phyloP scores from a whole-genome alignment of 2,329 filamentous ascomycete genomes.

The Laburnicola sp. region DNA sequence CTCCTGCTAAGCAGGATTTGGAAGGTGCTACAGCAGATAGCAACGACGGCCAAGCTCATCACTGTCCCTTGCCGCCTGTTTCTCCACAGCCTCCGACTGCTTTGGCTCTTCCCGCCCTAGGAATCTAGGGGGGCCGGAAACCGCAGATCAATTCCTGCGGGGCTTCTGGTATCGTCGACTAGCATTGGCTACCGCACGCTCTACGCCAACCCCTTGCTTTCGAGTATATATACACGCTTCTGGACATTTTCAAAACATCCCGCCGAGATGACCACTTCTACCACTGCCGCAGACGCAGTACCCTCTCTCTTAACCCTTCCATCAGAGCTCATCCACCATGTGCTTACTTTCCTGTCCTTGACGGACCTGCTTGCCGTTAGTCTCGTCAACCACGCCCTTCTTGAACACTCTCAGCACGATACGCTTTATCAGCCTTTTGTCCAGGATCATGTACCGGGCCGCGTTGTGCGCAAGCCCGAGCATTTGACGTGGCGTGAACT shows the following conservation, averaged over 20 bases:
- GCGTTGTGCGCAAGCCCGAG: conserved; percentile 46
- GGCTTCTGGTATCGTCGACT: background rate
- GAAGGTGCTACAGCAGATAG: conserved; percentile 37
- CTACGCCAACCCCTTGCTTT: background rate
- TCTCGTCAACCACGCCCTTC: conserved; percentile 64
- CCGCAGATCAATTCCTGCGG: background rate
- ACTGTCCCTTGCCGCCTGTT: conserved; percentile 10
- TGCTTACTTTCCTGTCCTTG: conserved; percentile 68
- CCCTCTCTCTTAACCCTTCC: conserved; percentile 63
- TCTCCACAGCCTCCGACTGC: conserved; percentile 9
- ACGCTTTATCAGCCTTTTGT: conserved; percentile 72
- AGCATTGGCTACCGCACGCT: background rate
- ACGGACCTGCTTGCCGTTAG: conserved; percentile 64
- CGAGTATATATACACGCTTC: conserved; percentile 10
- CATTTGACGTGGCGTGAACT: conserved; percentile 71
- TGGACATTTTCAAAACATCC: background rate
- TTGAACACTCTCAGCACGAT: conserved; percentile 64
- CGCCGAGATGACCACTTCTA: background rate
- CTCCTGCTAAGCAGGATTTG: conserved; percentile 27
- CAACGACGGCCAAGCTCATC: conserved; percentile 10
- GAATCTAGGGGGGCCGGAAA: background rate
- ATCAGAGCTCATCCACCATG: conserved; percentile 72
- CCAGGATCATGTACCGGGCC: conserved; percentile 64
- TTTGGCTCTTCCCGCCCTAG: background rate
- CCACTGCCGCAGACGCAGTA: conserved; percentile 16